phyloP scores from a whole-genome alignment of 1,284 basidiomycete species.

The Ustilago loliicola region DNA sequence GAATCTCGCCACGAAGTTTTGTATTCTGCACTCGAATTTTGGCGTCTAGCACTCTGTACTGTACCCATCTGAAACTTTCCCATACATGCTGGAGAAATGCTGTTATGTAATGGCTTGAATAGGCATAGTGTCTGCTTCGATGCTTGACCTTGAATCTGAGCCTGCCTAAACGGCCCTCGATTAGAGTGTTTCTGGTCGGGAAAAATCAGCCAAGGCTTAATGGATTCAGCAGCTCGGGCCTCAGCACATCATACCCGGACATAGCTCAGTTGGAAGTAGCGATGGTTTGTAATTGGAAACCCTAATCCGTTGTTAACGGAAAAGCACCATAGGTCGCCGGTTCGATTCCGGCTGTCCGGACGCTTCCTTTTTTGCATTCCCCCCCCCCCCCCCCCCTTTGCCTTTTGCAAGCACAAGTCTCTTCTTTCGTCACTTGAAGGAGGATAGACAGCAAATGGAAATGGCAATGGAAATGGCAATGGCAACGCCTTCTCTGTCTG shows the following conservation, averaged over 20 bases:
- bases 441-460: too few relatives aligned
- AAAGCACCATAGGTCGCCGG: conserved; percentile 58
- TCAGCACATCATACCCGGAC: conserved; percentile 18
- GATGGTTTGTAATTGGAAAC: conserved; percentile 60
- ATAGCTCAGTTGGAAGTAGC: conserved; percentile 62
- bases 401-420: neutral
- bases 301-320: conserved; percentile 50
- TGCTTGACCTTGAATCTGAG: too few relatives aligned
- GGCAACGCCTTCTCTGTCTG: too few relatives aligned
- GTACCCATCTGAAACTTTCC: neutral
- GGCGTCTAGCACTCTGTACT: neutral
- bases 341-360: conserved; percentile 60
- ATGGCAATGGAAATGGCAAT: too few relatives aligned
- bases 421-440: neutral
- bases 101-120: too few relatives aligned
- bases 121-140: neutral
- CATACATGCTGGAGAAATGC: neutral
- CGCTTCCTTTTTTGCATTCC: conserved; percentile 12
- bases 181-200: too few relatives aligned
- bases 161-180: too few relatives aligned
- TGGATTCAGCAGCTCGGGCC: too few relatives aligned
- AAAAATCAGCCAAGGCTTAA: too few relatives aligned
- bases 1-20: neutral
- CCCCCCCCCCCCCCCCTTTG: neutral
- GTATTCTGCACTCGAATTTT: neutral